Evolutionary conservation across 208 protist species (phyloP).

Genomic region (Porcisia hertigi): DNA sequence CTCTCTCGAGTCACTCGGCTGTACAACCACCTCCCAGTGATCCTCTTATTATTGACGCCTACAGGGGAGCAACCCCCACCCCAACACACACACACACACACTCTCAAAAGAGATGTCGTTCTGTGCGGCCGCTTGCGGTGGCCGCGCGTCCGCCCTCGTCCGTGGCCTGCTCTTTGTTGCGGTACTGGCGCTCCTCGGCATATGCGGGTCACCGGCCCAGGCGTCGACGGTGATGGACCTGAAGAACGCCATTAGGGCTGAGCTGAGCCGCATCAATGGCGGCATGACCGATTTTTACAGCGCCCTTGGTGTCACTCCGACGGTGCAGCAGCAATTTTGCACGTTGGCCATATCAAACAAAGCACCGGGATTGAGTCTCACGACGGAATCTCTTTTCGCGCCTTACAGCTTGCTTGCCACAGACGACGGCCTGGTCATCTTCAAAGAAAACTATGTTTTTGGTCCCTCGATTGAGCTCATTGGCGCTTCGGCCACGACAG

Average conservation of each 20-base stretch:
- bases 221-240: constrained; percentile 17
- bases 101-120: not conserved
- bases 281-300: constrained; percentile 28
- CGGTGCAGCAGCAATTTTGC: constrained; percentile 28
- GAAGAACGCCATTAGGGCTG: constrained; percentile 1
- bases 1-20: not conserved
- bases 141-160: not conserved
- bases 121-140: not conserved
- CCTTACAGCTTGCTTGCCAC: constrained; percentile 24
- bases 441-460: constrained; percentile 26
- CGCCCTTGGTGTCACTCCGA: constrained; percentile 10
- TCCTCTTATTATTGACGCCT: not conserved
- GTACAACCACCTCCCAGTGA: not conserved
- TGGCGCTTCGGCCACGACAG: constrained; percentile 18
- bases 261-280: constrained; percentile 7
- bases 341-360: constrained; percentile 14
- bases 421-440: constrained; percentile 15
- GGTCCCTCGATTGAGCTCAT: constrained; percentile 25
- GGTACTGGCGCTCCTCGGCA: constrained; percentile 2
- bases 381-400: constrained; percentile 19
- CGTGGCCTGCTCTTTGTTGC: not conserved
- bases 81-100: too few species aligned
- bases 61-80: too few species aligned
- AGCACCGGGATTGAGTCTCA: constrained; percentile 20
- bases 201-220: constrained; percentile 5